Base-by-base conservation (phyloP, 192 early-diverging fungal genomes). In the Radiomyces spectabilis region DNA sequence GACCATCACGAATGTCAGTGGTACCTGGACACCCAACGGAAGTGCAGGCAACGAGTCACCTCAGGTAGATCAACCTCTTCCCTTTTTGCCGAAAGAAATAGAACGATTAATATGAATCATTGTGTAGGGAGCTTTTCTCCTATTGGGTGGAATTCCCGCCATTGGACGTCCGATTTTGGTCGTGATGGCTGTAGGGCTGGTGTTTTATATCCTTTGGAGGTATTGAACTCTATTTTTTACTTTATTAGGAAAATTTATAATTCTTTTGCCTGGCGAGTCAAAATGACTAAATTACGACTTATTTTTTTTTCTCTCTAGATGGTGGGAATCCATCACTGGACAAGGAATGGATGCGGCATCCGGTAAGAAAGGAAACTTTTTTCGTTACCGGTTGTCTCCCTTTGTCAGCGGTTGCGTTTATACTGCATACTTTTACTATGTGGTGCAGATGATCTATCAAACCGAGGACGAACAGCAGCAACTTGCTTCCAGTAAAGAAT, bases 371-470 rank as follows among this genome's bases (percentile, higher is more conserved):
- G 61, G 64, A 37, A 76, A 76, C 45, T 73, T 76, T 29, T 76
- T 76, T 45, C 52, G 63, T 16, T 76, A 59, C 41, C 63, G 74
- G 18, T 57, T 76, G 5, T 59, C 62, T 24, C 74, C 74, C 2
- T 64, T 76, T 45, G 74, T 76, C 8, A 66, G 62, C 10, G 71
- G 63, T 25, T 52, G 49, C 39, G 74, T 76, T 9, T 76, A 76
- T 59, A 42, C 59, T 26, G 73, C 69, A n/a, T 75, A 75, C 41
- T 49, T 55, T 12, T 60, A 57, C 25, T 75, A 68, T 41, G 56
- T 75, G 2, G 53, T 75, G 8, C 60, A 57, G 25, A 71, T 71
- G 49, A 63, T 71, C 4, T 55, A 65, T 41, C 67, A 66, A 29
- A 56, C 53, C 26, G 26, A 12, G 2, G 53, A 54, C 40, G 33